Conservation (phyloP, 768 basidiomycete genomes). For the Holtermanniella nyarrowii region DNA sequence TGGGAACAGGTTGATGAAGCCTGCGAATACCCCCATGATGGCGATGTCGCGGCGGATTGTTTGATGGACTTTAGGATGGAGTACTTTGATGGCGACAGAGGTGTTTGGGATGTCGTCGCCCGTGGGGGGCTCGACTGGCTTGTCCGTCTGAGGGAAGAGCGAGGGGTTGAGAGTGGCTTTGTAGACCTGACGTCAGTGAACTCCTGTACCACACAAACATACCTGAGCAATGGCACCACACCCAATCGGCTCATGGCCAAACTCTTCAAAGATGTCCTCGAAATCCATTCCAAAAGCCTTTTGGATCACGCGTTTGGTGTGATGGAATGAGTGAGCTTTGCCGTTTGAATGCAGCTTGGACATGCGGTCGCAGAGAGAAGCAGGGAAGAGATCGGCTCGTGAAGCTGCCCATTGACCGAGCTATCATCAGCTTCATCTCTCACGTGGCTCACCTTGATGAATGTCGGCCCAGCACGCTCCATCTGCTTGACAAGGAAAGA, state of each 20-base stretch:
- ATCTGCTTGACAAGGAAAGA: conserved; percentile 74
- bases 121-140: conserved; percentile 40
- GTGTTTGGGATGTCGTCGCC: conserved; percentile 39
- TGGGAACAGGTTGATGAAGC: conserved; percentile 63
- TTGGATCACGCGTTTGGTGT: conserved; percentile 75
- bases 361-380: conserved; percentile 68
- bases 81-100: conserved; percentile 87
- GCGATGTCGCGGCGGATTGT: conserved; percentile 78
- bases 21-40: conserved; percentile 91
- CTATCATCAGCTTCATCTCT: conserved; percentile 42
- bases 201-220: conserved; percentile 4
- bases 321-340: conserved; percentile 62
- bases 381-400: conserved; percentile 84
- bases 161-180: conserved; percentile 72
- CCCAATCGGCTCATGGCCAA: conserved; percentile 80
- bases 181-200: conserved; percentile 55
- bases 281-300: conserved; percentile 73
- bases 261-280: conserved; percentile 80
- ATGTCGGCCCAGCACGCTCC: conserved; percentile 92
- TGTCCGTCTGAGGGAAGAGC: conserved; percentile 65
- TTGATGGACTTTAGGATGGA: conserved; percentile 76
- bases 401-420: conserved; percentile 98
- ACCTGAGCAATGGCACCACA: conserved; percentile 96
- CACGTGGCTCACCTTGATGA: conserved; percentile 64
- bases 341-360: conserved; percentile 81